Base-by-base conservation (phyloP, 2,329 filamentous ascomycete genomes). In the Rhynchosporium secalis region DNA sequence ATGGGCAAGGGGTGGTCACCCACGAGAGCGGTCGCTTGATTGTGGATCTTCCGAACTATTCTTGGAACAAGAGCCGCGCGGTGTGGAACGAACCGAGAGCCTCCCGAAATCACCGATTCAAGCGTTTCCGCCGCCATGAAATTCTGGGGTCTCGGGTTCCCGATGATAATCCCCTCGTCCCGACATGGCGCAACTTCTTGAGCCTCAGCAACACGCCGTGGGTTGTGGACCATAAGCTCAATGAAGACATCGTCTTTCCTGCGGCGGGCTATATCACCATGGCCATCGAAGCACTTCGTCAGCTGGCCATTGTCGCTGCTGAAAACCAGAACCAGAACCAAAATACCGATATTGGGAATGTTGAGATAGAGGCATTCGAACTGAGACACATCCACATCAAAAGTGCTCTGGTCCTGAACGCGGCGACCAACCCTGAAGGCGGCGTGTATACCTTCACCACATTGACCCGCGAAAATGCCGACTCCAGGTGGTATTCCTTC, bases 31-130 rank as follows among this genome's bases (percentile, higher is more conserved):
- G 33, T 10, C 33, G 33, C 33, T 36, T 36, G 33, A 36, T 36
- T 36, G 67, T 73, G 0, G 76, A 82, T 62, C 69, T 85, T 13
- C 82, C 83, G 1, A 73, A 76, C 0, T 84, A 84, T 63, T 75
- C 79, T 1, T 85, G 81, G 81, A 80, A 84, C 45, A 81, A 83
- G 60, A 70, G 71, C 26, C 79, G 76, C 38, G 72, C 68, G 0
- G 82, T 83, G 68, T 84, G 82, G 81, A 75, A 79, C 61, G 82
- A 85, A 63, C 80, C 80, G 1, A 78, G 80, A 52, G 69, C 80
- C 2, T 79, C 78, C 28, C 67, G 71, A 10, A 75, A 77, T 15
- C 77, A 77, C 58, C 76, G 80, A 2, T 77, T 79, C 61, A 75
- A 80, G 26, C 71, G 76, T 38, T 75, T 76, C 58, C 76, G 77